Base-by-base conservation (phyloP, 2,329 filamentous ascomycete genomes). In the Calonectria pauciramosa region DNA sequence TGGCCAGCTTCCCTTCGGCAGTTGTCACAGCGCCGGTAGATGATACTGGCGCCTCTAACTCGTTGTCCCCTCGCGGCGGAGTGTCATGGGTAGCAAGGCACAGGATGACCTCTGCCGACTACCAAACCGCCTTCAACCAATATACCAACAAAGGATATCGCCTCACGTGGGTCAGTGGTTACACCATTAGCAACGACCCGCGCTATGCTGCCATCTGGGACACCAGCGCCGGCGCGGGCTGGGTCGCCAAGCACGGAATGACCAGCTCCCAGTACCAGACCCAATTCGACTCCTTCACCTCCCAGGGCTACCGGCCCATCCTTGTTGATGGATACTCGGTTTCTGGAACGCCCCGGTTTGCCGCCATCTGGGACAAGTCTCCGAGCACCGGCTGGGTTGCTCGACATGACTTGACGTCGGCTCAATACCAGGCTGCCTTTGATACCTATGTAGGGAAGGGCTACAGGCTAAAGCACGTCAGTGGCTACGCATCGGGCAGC, bases 331-430 rank as follows among this genome's bases (percentile, higher is more conserved):
- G 60, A 56, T 71, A 71, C 59, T 32, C 68, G 2, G 34, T 71
- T 10, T 4, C 32, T 4, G 68, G 68, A 54, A 30, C n/a, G 14
- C n/a, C 59, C 26, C 68, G 26, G 26, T 71, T 51, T 47, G 68
- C 34, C 13, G 68, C 47, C 16, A 65, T 71, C 26, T 71, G 68
- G 68, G 68, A 71, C 59, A 71, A 71, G 8, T 71, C 68, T 36
- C 4, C 68, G 8, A 63, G 47, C 49, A 1, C 28, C 26, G 47
- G 23, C 6, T 65, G 44, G 68, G 26, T 65, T 30, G 59, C 68
- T 38, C 56, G 59, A 18, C 68, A 71, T 49, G 68, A 38, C 59
- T 26, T 71, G 59, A 66, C 44, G 23, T 36, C 68, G 28, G 38
- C 47, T 3, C 14, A 71, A 11, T 71, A 71, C 59, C 68, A 71